A percentile compares a stretch with the other conserved stretches of the same genome.
Conservation (phyloP, 2,329 filamentous ascomycete species). For the Diaporthe ampelina region DNA sequence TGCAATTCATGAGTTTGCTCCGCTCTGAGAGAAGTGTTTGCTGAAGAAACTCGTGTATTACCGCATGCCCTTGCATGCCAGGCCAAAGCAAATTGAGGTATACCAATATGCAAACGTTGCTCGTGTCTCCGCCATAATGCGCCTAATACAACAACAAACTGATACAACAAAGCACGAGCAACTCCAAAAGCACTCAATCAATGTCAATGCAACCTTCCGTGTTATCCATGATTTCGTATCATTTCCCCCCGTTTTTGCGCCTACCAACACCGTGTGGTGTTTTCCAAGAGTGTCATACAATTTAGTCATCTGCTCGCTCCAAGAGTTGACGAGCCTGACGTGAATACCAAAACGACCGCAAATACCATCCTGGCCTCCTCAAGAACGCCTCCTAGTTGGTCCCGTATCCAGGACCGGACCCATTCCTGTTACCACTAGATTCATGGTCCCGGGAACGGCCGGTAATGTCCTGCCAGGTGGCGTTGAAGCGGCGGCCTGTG, state of each 20-base stretch:
- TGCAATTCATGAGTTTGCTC: neutral
- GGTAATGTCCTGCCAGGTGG: slow-evolving; percentile 90
- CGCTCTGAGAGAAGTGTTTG: neutral
- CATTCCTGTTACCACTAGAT: slow-evolving; percentile 19
- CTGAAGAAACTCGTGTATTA: neutral
- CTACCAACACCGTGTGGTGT: neutral
- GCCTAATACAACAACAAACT: slow-evolving; percentile 3
- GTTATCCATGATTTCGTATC: neutral
- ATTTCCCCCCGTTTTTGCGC: slow-evolving; percentile 16
- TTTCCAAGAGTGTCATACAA: slow-evolving; percentile 22
- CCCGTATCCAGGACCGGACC: slow-evolving; percentile 23
- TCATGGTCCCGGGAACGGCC: slow-evolving; percentile 57
- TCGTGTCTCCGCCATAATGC: slow-evolving; percentile 1
- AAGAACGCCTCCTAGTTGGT: slow-evolving; percentile 28
- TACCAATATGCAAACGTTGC: slow-evolving; percentile 30
- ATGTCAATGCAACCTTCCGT: slow-evolving; percentile 5
- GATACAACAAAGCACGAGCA: neutral
- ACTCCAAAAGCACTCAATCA: neutral
- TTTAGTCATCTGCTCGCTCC: slow-evolving; percentile 15
- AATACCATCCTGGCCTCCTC: neutral
- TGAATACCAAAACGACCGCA: slow-evolving; percentile 7
- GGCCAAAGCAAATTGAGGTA: neutral
- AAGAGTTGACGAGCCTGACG: slow-evolving; percentile 1
- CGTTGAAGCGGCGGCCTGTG: slow-evolving; percentile 84
- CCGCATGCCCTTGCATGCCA: neutral